Evolutionary conservation across 441 rosid species (phyloP), one percentile per base, ranked within the genome.

Genomic region (Aleurites moluccanus): DNA sequence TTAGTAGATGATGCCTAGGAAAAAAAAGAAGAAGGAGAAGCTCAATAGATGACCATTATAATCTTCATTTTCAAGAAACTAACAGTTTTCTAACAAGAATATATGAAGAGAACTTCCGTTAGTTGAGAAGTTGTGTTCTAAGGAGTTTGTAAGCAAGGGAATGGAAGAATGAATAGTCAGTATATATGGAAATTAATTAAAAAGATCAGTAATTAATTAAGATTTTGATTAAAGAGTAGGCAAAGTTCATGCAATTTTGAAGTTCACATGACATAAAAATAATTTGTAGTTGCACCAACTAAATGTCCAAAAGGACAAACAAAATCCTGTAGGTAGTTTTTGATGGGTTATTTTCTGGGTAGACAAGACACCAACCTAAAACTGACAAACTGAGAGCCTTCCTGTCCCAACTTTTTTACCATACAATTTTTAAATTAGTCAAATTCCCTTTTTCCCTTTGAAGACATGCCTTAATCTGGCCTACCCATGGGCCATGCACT

Each of bases 101-200:
- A 3, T 16, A 53, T 27, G 57, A 28, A n/a, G 25, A 5, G 6
- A 64, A 21, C 61, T 15, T 40, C 38, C 14, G 77, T 78, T 65
- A 53, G 81, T 75, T 78, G 72, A 64, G 66, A 50, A 47, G 69
- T 64, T 20, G 44, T 20, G 16, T 7, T 64, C 64, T 64, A 45
- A 62, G 30, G 64, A 78, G 25, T 21, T 68, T 55, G 62, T 69
- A 67, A 42, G 79, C 79, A 64, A 76, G 52, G 21, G 44, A 67
- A 30, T 5, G 25, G 23, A 57, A 20, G 20, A 10, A 57, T 42
- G 20, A 35, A n/a, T 3, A 3, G 7, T 6, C 3, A 42, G 21
- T 65, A 23, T 38, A 40, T n/a, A 20, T 2, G 45, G 5, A 1
- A 15, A 66, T 47, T 30, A 47, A 11, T 25, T 9, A 4, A 42